Conservation (phyloP, 495 filamentous ascomycete genomes). For the Aspergillus coremiiformis region DNA sequence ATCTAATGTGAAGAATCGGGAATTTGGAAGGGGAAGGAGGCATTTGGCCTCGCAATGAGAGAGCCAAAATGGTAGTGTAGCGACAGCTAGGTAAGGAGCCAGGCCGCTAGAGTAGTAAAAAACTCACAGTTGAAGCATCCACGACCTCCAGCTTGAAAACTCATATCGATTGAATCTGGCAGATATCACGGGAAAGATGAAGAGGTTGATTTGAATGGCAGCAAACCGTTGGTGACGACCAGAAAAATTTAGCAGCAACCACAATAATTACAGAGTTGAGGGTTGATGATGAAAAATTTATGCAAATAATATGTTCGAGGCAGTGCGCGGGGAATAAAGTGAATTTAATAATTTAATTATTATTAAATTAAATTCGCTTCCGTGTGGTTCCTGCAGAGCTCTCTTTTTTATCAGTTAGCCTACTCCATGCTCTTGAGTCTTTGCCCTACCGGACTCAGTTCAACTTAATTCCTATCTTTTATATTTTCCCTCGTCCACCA, state of each 20-base stretch:
- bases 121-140: conserved; percentile 79
- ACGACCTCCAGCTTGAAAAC: conserved; percentile 47
- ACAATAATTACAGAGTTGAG: neutral
- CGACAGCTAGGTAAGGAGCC: conserved; percentile 2
- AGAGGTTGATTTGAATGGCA: conserved; percentile 6
- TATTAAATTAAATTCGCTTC: conserved; percentile 12
- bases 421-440: too few relatives aligned
- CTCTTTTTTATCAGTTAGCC: neutral
- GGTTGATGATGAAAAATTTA: conserved; percentile 6
- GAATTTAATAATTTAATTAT: neutral
- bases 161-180: conserved; percentile 33
- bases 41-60: neutral
- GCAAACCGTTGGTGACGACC: conserved; percentile 6
- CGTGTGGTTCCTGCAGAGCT: conserved; percentile 17
- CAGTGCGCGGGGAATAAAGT: conserved; percentile 26
- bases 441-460: too few relatives aligned
- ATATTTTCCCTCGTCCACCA: neutral
- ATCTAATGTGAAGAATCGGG: too few relatives aligned
- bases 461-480: neutral
- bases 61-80: conserved; percentile 6
- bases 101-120: conserved; percentile 2
- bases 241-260: conserved; percentile 12
- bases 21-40: neutral
- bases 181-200: neutral
- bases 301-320: conserved; percentile 17